Conservation (phyloP, 129 eudicot species). For the Silybum marianum region DNA sequence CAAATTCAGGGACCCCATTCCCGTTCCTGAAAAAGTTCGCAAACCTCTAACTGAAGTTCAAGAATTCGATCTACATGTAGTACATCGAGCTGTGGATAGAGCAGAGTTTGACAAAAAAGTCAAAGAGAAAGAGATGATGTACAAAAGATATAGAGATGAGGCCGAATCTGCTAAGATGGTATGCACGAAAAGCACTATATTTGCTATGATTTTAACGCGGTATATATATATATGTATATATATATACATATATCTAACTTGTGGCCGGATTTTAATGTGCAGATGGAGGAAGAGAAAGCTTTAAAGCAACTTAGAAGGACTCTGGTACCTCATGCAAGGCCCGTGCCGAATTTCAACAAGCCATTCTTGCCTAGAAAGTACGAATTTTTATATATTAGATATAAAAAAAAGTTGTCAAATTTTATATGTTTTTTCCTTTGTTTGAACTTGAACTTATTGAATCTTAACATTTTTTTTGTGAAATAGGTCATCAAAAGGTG, state of each 20-base stretch:
- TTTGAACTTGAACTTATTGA: background rate
- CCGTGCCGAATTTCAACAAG: conserved; percentile 73
- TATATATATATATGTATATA: background rate
- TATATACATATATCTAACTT: too few species aligned
- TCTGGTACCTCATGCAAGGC: conserved; percentile 91
- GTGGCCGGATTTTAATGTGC: background rate
- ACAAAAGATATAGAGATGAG: conserved; percentile 93
- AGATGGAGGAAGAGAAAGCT: conserved; percentile 98
- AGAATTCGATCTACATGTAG: conserved; percentile 70
- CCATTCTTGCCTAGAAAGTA: conserved; percentile 92
- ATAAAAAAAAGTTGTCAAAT: background rate
- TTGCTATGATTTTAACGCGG: background rate
- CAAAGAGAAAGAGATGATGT: conserved; percentile 83
- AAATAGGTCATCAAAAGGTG: conserved; percentile 61
- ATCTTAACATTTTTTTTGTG: background rate
- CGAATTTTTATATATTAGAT: background rate
- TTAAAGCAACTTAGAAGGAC: conserved; percentile 88
- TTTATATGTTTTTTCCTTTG: background rate
- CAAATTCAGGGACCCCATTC: conserved; percentile 81
- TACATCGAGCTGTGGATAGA: conserved; percentile 85
- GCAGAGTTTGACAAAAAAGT: conserved; percentile 86
- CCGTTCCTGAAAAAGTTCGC: conserved; percentile 80
- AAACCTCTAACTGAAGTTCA: conserved; percentile 88
- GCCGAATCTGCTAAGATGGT: conserved; percentile 85
- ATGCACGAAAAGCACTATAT: background rate